Base-by-base conservation (phyloP, 2,329 filamentous ascomycete genomes). In the Fonsecaea multimorphosa region DNA sequence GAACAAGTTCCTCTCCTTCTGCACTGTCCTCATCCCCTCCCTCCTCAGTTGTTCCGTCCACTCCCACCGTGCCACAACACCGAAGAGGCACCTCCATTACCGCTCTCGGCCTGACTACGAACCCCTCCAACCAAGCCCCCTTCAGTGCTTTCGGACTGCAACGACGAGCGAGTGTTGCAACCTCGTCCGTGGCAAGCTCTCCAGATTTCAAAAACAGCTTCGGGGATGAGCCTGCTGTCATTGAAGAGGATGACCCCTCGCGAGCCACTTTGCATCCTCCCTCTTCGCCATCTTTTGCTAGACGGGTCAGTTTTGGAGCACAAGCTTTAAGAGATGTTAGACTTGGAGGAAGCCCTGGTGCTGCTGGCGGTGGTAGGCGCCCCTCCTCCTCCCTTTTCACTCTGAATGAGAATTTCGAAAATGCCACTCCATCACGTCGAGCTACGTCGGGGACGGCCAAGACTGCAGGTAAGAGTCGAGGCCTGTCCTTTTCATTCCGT, bases 291-390 rank as follows among this genome's bases (percentile, higher is more conserved):
- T 94, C 93, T 75, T 81, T 81, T 69, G 86, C 86, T 66, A 89
- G 93, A 72, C 90, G 93, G 65, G 89, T 97, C 82, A 97, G 93
- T 79, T 96, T 97, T 74, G 93, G 94, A 67, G 90, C 90, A 67
- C 87, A 92, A 77, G 91, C 91, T 70, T 83, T 93, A 78, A 85
- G 88, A 72, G 89, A 88, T 78, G 86, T 91, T 73, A 89, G 88
- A 72, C 80, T 80, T 38, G 83, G 83, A 73, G 82, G 82, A 74
- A 89, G 87, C 76, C 83, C 87, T 76, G 86, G 86, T 80, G 87
- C 86, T 87, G 87, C 85, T 83, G 81, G 76, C 73, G 78, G 84
- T 81, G 85, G 84, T 86, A 86, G 83, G 59, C 59, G 66, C 85
- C 79, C 81, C 78, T 81, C 84, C 80, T 77, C 80, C 75, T 71